Evolutionary conservation across 352 stramenopile genomes (phyloP).

Genomic region (Globisporangium cederbergense): DNA sequence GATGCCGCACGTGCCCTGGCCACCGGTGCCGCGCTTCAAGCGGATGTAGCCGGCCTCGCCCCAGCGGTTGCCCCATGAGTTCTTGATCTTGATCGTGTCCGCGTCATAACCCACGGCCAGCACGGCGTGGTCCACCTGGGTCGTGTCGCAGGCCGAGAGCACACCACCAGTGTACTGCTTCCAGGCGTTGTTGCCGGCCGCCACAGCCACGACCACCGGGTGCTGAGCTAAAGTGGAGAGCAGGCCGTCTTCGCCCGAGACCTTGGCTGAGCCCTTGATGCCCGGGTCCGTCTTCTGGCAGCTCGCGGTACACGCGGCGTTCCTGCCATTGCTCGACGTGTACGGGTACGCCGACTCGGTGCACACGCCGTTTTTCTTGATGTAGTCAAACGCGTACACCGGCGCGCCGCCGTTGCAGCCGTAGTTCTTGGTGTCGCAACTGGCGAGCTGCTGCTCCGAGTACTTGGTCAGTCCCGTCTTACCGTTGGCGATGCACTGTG

Average conservation of each 20-base stretch:
- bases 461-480: constrained; percentile 67
- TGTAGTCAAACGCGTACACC: constrained; percentile 90
- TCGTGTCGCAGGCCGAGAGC: constrained; percentile 60
- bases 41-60: constrained; percentile 93
- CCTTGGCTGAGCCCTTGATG: constrained; percentile 53
- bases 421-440: constrained; percentile 84
- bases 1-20: constrained; percentile 43
- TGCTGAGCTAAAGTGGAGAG: constrained; percentile 83
- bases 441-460: constrained; percentile 91
- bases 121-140: constrained; percentile 95
- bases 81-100: constrained; percentile 94
- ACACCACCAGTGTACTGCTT: constrained; percentile 96
- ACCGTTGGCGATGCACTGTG: constrained; percentile 77
- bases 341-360: constrained; percentile 82
- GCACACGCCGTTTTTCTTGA: constrained; percentile 84
- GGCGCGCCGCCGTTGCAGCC: constrained; percentile 90
- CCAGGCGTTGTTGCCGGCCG: constrained; percentile 91
- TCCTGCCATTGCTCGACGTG: constrained; percentile 29
- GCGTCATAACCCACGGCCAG: constrained; percentile 93
- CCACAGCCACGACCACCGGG: constrained; percentile 93
- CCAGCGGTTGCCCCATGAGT: constrained; percentile 95
- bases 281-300: constrained; percentile 34
- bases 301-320: constrained; percentile 25
- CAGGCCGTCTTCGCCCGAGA: constrained; percentile 71
- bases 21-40: constrained; percentile 69